Base-by-base conservation (phyloP, 768 basidiomycete genomes). In the Lactifluus piperatus region DNA sequence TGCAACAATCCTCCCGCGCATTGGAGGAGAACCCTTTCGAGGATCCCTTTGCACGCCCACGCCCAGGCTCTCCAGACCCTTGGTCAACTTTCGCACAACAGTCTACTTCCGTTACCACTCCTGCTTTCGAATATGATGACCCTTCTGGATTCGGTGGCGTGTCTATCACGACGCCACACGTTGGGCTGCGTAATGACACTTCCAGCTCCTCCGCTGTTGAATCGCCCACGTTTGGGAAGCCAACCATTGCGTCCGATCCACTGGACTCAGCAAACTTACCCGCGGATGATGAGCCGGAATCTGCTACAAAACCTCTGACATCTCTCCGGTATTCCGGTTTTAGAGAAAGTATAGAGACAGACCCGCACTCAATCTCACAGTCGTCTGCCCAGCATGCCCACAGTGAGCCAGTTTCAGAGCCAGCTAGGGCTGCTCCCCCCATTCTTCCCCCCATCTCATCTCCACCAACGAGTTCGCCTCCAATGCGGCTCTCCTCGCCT, bases 311-410 rank as follows among this genome's bases (percentile, higher is more conserved):
- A 43, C 27, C 34, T 24, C n/a, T 32, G 47, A 51, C 30, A 2
- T 62, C 61, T 7, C 58, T 64, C 13, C 65, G 54, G 24, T 71
- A 75, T 10, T 79, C 80, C n/a, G 82, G 82, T 5, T 82, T 83
- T 70, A 77, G 75, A 64, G 77, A 82, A 69, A 79, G 79, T 64
- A 62, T 80, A 51, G 56, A 44, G 34, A n/a, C 13, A 5, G 51
- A 30, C 6, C 24, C 57, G 58, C 58, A 47, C 18, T 29, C 46
- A 59, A 57, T 5, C 55, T 1, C 53, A 62, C 14, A 68, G 66
- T 8, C 68, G 65, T 53, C 63, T 62, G 24, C 68, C 68, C 60
- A 69, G 68, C 64, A 36, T 27, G 20, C 14, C 24, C 59, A 65
- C 27, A 54, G 63, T 22, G 64, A 63, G 26, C 52, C 58, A 1